Conservation (phyloP, 345 rosid species). For the Lenwebbia sp. region DNA sequence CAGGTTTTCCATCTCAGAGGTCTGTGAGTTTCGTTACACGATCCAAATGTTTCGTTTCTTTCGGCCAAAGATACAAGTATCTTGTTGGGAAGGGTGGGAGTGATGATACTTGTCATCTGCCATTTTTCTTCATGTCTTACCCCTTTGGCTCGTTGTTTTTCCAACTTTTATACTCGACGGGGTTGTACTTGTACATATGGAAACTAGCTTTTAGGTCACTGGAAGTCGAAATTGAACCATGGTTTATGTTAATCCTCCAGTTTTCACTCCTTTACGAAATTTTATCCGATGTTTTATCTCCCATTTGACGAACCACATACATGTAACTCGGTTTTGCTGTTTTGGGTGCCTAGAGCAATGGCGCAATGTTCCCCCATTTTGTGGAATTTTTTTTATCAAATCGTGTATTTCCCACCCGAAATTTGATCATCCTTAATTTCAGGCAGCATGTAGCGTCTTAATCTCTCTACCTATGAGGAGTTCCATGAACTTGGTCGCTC, state of each 20-base stretch:
- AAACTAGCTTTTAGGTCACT: not conserved
- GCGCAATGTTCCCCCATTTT: not conserved
- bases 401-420: not conserved
- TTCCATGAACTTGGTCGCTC: not conserved
- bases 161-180: not conserved
- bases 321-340: not conserved
- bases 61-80: not conserved
- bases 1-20: not conserved
- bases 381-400: not conserved
- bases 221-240: not conserved
- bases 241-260: not conserved
- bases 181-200: conserved; percentile 13
- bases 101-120: not conserved
- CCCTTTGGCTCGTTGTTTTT: not conserved
- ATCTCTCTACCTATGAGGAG: not conserved
- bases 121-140: not conserved
- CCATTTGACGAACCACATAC: not conserved
- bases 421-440: not conserved
- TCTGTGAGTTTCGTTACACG: not conserved
- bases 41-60: not conserved
- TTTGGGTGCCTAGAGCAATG: not conserved
- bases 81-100: not conserved
- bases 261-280: not conserved
- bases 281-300: not conserved
- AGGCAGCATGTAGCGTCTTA: not conserved